Conservation (phyloP, 768 basidiomycete species). For the Suillus subaureus region DNA sequence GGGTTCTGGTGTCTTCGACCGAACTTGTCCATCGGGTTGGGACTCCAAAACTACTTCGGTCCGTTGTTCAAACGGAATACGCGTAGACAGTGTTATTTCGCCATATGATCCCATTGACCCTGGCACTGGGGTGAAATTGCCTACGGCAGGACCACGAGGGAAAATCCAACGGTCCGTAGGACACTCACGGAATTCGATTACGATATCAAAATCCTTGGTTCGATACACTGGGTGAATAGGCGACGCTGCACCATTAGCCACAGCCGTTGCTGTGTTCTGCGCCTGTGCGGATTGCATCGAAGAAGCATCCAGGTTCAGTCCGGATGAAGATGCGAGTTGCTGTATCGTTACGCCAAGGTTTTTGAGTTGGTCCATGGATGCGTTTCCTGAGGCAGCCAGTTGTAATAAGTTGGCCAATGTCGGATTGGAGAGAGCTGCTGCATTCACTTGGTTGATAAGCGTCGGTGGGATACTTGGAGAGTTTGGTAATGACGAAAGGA, state of each 20-base stretch:
- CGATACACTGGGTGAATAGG: constrained; percentile 22
- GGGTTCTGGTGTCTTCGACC: constrained; percentile 14
- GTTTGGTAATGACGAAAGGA: constrained; percentile 47
- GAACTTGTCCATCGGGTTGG: constrained; percentile 16
- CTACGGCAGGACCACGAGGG: constrained; percentile 59
- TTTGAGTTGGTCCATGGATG: constrained; percentile 65
- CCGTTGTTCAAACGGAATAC: constrained; percentile 45
- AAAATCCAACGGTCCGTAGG: constrained; percentile 67
- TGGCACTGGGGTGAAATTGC: constrained; percentile 39
- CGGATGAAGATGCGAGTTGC: constrained; percentile 47
- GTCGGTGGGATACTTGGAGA: constrained; percentile 54
- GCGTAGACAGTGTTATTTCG: constrained; percentile 44
- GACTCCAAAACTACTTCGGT: constrained; percentile 13
- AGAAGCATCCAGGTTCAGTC: constrained; percentile 8
- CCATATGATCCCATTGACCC: constrained; percentile 19
- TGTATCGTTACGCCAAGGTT: constrained; percentile 75
- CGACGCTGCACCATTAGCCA: constrained; percentile 17
- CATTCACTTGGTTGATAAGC: constrained; percentile 64
- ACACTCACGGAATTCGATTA: constrained; percentile 69
- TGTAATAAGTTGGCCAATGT: constrained; percentile 68
- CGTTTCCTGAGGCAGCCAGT: constrained; percentile 61
- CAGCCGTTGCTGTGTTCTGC: constrained; percentile 15
- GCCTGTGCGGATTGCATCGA: constrained; percentile 16
- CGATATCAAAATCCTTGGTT: constrained; percentile 67
- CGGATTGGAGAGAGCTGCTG: constrained; percentile 67